Evolutionary conservation across 176 grass and related monocot species (phyloP), one percentile per base, ranked within the genome.

Genomic region (Urochloa ruziziensis): DNA sequence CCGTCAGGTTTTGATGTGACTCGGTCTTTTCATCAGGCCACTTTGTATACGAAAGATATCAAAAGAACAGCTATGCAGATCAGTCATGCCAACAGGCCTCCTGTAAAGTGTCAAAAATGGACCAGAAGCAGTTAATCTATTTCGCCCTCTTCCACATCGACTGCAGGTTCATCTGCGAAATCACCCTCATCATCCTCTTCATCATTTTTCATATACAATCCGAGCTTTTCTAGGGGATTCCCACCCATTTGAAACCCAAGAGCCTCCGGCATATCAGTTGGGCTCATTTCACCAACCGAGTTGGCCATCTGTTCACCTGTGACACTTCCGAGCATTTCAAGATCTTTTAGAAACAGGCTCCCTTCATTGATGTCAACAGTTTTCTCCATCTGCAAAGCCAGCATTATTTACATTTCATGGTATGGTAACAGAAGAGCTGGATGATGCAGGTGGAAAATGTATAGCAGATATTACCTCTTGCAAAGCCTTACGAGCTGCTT

Each of bases 401-500:
- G 60, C 17, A 32, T 7, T 51, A 70, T 70, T 80, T 70, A 68
- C 44, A 73, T 48, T 51, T 47, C 51, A 83, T 23, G 85, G 78
- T 39, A 80, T 21, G 63, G 75, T 77, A 54, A 81, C 30, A 76
- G 70, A 52, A 72, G 18, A 82, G 10, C 30, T 63, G 47, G 61
- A 44, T 32, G 36, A 29, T 56, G 70, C 61, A 14, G 2, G 54
- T 52, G 59, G 80, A 11, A 80, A 85, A 69, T 57, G 10, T 5
- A 14, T 52, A 28, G 32, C 62, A 70, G 54, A 54, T 76, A 56
- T 90, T 92, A 91, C 96, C 91, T 92, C 87, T 86, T 93, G 91
- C 69, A 99, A 86, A 88, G 93, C 96, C 85, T 94, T 90, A 24
- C 96, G 96, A 60, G 96, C 96, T 53, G 96, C 96, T 91, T 99